These are phyloP conservation scores for Pythium rishiriense DNA, from an alignment of 352 stramenopile species.

Conservation along the genomic window DNA sequence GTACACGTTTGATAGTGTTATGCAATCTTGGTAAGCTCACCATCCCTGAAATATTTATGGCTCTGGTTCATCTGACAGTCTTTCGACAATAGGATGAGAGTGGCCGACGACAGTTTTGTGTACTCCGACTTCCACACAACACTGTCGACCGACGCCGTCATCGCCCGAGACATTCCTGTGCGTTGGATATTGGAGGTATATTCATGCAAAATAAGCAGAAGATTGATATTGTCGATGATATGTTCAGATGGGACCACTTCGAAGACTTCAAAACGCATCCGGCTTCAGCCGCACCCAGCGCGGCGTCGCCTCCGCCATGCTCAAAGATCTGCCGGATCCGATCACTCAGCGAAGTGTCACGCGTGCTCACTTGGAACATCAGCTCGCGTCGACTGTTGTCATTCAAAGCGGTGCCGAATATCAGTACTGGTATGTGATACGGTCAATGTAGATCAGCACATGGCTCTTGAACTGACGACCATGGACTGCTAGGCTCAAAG, in stretches of 20 bases:
- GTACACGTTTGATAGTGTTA: slow-evolving; percentile 75
- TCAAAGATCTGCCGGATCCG: slow-evolving; percentile 68
- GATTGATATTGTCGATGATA: neutral
- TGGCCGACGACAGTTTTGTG: slow-evolving; percentile 82
- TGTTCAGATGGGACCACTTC: slow-evolving; percentile 65
- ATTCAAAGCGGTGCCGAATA: slow-evolving; percentile 79
- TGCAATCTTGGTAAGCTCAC: slow-evolving; percentile 66
- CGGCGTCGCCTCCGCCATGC: slow-evolving; percentile 66
- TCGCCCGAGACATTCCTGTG: slow-evolving; percentile 67
- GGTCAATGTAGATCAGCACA: neutral
- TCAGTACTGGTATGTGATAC: slow-evolving; percentile 67
- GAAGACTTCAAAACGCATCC: slow-evolving; percentile 80
- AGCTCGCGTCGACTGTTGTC: slow-evolving; percentile 59
- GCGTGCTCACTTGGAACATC: slow-evolving; percentile 81
- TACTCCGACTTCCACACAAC: slow-evolving; percentile 84
- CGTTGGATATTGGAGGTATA: no score
- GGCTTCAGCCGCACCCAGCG: slow-evolving; percentile 69
- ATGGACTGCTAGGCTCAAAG: slow-evolving; percentile 54
- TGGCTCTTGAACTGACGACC: neutral
- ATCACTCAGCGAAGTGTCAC: slow-evolving; percentile 82
- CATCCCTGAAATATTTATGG: neutral
- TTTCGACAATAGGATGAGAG: slow-evolving; percentile 65
- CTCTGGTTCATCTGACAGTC: neutral
- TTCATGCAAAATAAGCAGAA: neutral
- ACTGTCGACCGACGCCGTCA: slow-evolving; percentile 69